Conservation (phyloP, 163 green algal species). For the Chlamydomonas reinhardtii region DNA sequence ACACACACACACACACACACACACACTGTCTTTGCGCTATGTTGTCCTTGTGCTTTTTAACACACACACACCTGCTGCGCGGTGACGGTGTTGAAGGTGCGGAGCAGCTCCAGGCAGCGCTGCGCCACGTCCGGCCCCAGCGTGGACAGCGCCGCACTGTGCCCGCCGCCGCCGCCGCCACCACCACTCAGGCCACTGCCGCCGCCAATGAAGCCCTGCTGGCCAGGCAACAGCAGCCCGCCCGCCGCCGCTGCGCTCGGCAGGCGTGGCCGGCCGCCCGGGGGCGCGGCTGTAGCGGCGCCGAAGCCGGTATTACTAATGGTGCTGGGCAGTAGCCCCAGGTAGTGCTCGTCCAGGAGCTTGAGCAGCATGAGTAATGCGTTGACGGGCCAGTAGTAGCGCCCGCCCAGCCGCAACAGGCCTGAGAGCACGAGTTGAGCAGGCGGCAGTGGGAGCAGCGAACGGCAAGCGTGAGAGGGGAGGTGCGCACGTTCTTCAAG, state of each 20-base stretch:
- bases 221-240: too few relatives aligned
- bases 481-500: too few relatives aligned
- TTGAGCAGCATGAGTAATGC: conserved; percentile 77
- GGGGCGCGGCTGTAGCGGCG: too few relatives aligned
- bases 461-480: too few relatives aligned
- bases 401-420: not conserved
- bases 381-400: conserved; percentile 66
- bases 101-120: conserved; percentile 74
- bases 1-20: too few relatives aligned
- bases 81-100: conserved; percentile 82
- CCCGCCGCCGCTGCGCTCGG: too few relatives aligned
- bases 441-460: too few relatives aligned
- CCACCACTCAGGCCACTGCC: not conserved
- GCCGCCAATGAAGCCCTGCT: too few relatives aligned
- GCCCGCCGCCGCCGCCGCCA: not conserved
- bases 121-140: conserved; percentile 80
- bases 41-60: too few relatives aligned
- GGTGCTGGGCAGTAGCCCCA: conserved; percentile 24
- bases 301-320: too few relatives aligned
- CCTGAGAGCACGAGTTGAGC: not conserved
- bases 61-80: conserved; percentile 44
- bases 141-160: conserved; percentile 53
- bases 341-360: conserved; percentile 74
- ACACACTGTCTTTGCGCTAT: too few relatives aligned
- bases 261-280: too few relatives aligned